Conservation (phyloP, 495 filamentous ascomycete species). For the Aspergillus panamensis region DNA sequence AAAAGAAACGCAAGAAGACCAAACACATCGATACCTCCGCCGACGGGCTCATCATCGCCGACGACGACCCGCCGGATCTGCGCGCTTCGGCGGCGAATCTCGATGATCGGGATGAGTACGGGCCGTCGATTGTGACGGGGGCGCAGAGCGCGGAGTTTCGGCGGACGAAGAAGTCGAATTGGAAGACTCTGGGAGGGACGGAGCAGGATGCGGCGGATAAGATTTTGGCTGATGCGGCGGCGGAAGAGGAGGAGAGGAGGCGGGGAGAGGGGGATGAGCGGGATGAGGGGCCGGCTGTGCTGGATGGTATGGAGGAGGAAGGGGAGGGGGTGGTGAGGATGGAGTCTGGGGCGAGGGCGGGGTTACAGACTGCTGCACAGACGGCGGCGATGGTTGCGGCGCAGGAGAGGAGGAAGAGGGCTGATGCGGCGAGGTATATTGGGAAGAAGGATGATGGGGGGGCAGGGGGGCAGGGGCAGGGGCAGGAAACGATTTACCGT, state of each 20-base stretch:
- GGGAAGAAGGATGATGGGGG: conserved; percentile 28
- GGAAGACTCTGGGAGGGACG: conserved; percentile 62
- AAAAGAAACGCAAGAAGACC: conserved; percentile 81
- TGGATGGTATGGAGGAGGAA: conserved; percentile 29
- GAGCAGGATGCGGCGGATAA: conserved; percentile 72
- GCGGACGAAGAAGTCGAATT: conserved; percentile 69
- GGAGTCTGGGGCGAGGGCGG: conserved; percentile 81
- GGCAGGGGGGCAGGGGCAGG: conserved; percentile 24
- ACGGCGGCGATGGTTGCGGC: conserved; percentile 74
- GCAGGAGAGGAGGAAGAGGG: conserved; percentile 53
- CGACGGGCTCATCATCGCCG: conserved; percentile 77
- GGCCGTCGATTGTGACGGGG: conserved; percentile 47
- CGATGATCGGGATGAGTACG: conserved; percentile 44
- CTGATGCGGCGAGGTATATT: conserved; percentile 41
- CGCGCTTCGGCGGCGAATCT: conserved; percentile 38
- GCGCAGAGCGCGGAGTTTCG: conserved; percentile 65
- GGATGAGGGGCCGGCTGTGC: conserved; percentile 46
- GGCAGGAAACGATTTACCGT: conserved; percentile 82
- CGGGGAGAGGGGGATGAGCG: conserved; percentile 42
- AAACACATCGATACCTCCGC: conserved; percentile 55
- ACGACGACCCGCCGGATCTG: conserved; percentile 84
- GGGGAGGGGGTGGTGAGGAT: conserved; percentile 46
- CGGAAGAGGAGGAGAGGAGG: conserved; percentile 50
- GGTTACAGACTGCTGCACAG: conserved; percentile 76
- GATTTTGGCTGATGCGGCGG: conserved; percentile 71